phyloP scores from a whole-genome alignment of 139 green algal species.

The Picochlorum costavermella region DNA sequence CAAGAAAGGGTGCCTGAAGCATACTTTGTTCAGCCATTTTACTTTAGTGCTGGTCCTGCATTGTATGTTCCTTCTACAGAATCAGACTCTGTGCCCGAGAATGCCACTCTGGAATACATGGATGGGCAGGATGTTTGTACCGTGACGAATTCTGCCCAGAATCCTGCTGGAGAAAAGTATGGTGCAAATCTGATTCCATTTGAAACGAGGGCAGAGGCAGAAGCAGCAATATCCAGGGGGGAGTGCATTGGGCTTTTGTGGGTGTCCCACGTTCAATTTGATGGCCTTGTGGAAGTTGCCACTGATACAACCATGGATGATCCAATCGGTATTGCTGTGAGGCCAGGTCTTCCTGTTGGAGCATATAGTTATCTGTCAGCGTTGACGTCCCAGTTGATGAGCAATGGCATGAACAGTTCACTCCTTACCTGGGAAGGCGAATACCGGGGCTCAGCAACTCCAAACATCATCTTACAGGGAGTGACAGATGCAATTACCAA shows the following conservation, averaged over 20 bases:
- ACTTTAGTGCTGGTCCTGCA: not conserved
- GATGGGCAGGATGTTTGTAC: not conserved
- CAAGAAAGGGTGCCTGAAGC: not conserved
- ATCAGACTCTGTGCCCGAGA: not conserved
- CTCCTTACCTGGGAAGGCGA: not conserved
- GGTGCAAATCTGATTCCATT: conserved; percentile 1
- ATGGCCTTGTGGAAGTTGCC: conserved; percentile 1
- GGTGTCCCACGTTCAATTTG: conserved; percentile 1
- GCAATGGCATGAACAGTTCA: not conserved
- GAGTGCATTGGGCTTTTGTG: conserved; percentile 1
- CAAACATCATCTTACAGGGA: not conserved
- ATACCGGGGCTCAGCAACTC: not conserved
- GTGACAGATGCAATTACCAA: not conserved
- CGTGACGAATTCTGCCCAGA: not conserved
- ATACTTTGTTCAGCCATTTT: not conserved
- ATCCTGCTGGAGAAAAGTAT: conserved; percentile 1
- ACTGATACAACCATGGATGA: not conserved
- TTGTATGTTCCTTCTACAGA: not conserved
- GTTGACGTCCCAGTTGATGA: not conserved
- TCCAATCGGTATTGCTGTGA: not conserved
- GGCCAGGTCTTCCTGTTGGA: not conserved
- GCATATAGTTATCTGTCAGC: not conserved
- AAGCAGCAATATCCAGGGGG: conserved; percentile 1
- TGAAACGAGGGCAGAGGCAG: not conserved
- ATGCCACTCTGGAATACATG: conserved; percentile 1